Conservation (phyloP, 306 rosid species). For the Corylus avellana region DNA sequence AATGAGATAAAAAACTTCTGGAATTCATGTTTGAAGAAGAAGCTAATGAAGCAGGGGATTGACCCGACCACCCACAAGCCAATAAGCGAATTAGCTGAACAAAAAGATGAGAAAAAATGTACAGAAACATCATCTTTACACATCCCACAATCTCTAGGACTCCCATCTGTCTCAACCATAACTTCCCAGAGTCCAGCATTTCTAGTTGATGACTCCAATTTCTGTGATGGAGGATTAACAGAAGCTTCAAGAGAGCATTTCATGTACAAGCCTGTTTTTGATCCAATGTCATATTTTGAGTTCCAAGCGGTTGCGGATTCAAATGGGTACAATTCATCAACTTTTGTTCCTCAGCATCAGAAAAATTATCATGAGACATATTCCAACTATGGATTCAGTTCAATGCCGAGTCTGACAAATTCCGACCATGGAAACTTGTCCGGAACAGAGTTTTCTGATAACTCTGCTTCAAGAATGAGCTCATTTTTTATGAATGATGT, state of each 20-base stretch:
- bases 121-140: slow-evolving; percentile 40
- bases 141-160: slow-evolving; percentile 33
- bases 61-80: slow-evolving; percentile 93
- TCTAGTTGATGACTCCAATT: slow-evolving; percentile 46
- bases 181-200: slow-evolving; percentile 56
- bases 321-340: slow-evolving; percentile 31
- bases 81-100: slow-evolving; percentile 33
- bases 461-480: slow-evolving; percentile 57
- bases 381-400: slow-evolving; percentile 54
- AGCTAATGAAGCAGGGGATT: slow-evolving; percentile 89
- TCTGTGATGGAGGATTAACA: slow-evolving; percentile 41
- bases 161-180: slow-evolving; percentile 26
- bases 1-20: slow-evolving; percentile 94
- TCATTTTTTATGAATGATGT: slow-evolving; percentile 61
- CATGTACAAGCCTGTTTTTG: slow-evolving; percentile 42
- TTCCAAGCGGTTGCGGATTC: slow-evolving; percentile 42
- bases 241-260: slow-evolving; percentile 51
- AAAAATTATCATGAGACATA: slow-evolving; percentile 27
- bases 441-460: slow-evolving; percentile 66
- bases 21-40: slow-evolving; percentile 95
- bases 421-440: slow-evolving; percentile 68
- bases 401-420: slow-evolving; percentile 76
- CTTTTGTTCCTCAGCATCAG: slow-evolving; percentile 29
- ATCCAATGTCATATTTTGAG: slow-evolving; percentile 59
- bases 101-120: slow-evolving; percentile 41